These are phyloP conservation scores for Aegle marmelos DNA, from an alignment of 345 rosid species.

Conservation along the genomic window DNA sequence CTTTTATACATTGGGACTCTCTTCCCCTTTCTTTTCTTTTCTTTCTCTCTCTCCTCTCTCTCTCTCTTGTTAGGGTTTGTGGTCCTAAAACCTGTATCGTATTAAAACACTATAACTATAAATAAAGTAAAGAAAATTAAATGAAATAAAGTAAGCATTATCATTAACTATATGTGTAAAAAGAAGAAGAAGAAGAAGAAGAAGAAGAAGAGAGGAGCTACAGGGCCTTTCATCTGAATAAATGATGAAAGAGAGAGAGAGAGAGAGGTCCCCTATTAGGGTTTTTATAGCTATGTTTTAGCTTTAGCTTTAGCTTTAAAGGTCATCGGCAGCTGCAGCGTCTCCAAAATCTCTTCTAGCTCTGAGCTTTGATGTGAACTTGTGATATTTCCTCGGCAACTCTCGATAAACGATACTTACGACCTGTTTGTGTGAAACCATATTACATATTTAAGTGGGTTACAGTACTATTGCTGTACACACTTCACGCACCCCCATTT, in stretches of 20 bases:
- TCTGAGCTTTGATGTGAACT: constrained; percentile 33
- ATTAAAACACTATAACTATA: background rate
- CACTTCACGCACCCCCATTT: background rate
- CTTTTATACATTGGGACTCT: background rate
- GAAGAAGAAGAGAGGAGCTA: background rate
- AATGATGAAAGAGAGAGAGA: constrained; percentile 33
- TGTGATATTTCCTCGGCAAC: constrained; percentile 39
- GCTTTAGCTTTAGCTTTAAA: constrained; percentile 22
- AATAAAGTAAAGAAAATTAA: background rate
- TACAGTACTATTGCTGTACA: background rate
- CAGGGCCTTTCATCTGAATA: constrained; percentile 35
- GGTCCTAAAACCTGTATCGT: constrained; percentile 22
- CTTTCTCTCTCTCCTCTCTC: background rate
- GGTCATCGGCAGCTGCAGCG: background rate
- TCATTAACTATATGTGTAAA: background rate
- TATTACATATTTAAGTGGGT: background rate
- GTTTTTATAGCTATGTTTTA: constrained; percentile 26
- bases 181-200: background rate
- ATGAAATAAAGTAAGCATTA: background rate
- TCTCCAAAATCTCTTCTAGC: background rate
- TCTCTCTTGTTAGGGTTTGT: constrained; percentile 8
- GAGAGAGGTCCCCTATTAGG: constrained; percentile 34
- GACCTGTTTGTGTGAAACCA: constrained; percentile 15
- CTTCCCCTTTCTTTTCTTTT: background rate
- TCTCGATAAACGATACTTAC: constrained; percentile 28